These are phyloP conservation scores for Coprinopsis marcescibilis DNA, from an alignment of 768 basidiomycete species.

Conservation along the genomic window DNA sequence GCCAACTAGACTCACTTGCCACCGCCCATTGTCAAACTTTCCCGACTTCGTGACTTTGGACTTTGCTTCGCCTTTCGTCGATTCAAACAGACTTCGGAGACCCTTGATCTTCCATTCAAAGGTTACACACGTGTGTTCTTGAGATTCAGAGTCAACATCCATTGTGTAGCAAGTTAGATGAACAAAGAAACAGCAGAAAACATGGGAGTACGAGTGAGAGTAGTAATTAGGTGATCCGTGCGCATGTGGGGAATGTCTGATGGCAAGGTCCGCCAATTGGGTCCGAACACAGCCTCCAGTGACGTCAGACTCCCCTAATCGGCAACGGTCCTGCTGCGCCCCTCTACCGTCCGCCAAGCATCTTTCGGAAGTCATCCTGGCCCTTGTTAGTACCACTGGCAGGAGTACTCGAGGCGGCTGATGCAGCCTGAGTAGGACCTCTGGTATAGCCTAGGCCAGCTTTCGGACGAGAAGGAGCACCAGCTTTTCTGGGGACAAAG, in stretches of 20 bases:
- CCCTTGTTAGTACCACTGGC: slow-evolving; percentile 33
- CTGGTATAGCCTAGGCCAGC: slow-evolving; percentile 60
- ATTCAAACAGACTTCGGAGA: slow-evolving; percentile 69
- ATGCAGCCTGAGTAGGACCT: slow-evolving; percentile 15
- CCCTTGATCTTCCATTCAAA: slow-evolving; percentile 79
- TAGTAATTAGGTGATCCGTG: background rate
- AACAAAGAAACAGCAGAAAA: too few relatives aligned
- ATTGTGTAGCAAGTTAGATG: too few relatives aligned
- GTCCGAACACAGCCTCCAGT: background rate
- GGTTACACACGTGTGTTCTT: slow-evolving; percentile 50
- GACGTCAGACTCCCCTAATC: slow-evolving; percentile 3
- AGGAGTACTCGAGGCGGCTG: slow-evolving; percentile 16
- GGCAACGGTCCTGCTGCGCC: background rate
- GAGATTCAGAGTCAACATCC: slow-evolving; percentile 29
- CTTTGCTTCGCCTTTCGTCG: slow-evolving; percentile 72
- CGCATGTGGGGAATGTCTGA: background rate
- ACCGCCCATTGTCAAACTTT: slow-evolving; percentile 69
- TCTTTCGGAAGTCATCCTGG: slow-evolving; percentile 84
- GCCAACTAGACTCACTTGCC: slow-evolving; percentile 49
- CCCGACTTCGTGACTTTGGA: slow-evolving; percentile 73
- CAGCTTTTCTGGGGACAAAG: slow-evolving; percentile 62
- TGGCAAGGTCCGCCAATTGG: background rate
- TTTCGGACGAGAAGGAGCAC: slow-evolving; percentile 53
- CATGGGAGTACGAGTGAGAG: background rate
- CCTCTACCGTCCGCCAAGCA: slow-evolving; percentile 39